Percentiles rank a stretch among this genome's conserved stretches.
These are phyloP conservation scores for Bruguiera hainesii DNA, from an alignment of 441 rosid genomes.

Conservation along the genomic window DNA sequence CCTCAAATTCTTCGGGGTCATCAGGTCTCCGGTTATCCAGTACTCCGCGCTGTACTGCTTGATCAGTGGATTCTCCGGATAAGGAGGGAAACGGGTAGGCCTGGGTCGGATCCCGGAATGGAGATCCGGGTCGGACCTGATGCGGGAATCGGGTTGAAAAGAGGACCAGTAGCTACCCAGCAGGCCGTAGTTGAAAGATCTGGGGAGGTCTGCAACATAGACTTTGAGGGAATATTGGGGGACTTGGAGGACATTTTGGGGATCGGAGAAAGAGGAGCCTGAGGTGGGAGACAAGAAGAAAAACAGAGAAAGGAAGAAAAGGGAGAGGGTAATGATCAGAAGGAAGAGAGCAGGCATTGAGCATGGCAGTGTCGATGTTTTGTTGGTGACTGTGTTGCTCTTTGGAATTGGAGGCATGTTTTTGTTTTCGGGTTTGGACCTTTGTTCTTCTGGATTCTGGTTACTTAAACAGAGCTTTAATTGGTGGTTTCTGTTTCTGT, in stretches of 20 bases:
- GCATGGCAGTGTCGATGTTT: slow-evolving; percentile 21
- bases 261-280: slow-evolving; percentile 15
- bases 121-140: slow-evolving; percentile 69
- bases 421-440: not conserved
- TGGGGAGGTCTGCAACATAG: slow-evolving; percentile 63
- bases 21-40: slow-evolving; percentile 80
- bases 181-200: slow-evolving; percentile 74
- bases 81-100: slow-evolving; percentile 42
- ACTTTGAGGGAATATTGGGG: slow-evolving; percentile 45
- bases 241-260: slow-evolving; percentile 15
- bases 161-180: slow-evolving; percentile 62
- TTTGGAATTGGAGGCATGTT: slow-evolving; percentile 21
- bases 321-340: slow-evolving; percentile 12
- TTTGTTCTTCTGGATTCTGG: not conserved
- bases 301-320: slow-evolving; percentile 35
- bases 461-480: too few species aligned
- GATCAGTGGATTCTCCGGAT: slow-evolving; percentile 74
- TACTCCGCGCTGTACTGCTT: slow-evolving; percentile 95
- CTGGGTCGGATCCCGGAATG: slow-evolving; percentile 15
- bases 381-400: slow-evolving; percentile 14
- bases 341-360: slow-evolving; percentile 40
- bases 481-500: too few species aligned
- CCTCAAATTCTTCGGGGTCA: slow-evolving; percentile 45
- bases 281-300: slow-evolving; percentile 22
- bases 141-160: slow-evolving; percentile 49